Evolutionary conservation across 768 basidiomycete genomes (phyloP), one percentile per base, ranked within the genome.

Genomic region (Cyathus striatus): DNA sequence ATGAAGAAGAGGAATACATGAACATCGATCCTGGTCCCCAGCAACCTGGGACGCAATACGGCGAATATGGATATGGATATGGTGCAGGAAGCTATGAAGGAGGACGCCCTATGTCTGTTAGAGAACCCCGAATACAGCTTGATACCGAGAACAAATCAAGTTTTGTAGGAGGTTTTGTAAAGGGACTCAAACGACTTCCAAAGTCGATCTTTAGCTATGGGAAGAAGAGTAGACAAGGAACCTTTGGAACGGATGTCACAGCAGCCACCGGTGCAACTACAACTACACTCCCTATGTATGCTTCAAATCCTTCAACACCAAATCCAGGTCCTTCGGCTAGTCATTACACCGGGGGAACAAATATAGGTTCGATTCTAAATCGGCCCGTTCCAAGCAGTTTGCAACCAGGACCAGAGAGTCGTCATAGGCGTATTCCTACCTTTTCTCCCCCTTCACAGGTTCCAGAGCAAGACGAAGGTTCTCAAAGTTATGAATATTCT

Each of bases 281-380:
- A 4, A 66, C 57, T 60, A 38, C 60, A 2, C 52, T 63, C 14
- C 62, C 61, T n/a, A 47, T 57, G 42, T 70, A 70, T 32, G 59
- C 55, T 12, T 64, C 66, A 5, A 67, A 65, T 44, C 68, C 67
- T 17, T 57, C 65, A n/a, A 65, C 66, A 3, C 59, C 59, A n/a
- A 45, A 58, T 20, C 54, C 53, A 6, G 61, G 63, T 22, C 64
- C 63, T 9, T 61, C 64, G 3, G 60, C 59, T 27, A 55, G 60
- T 21, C 58, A 59, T 35, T 65, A 65, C 42, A 58, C 61, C 4
- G 59, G 64, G 38, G 51, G 60, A 24, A 42, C 59, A 34, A 58
- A 59, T 34, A 67, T 65, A 57, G 9, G 9, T n/a, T n/a, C 50
- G 61, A 51, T 37, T 56, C 41, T 47, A 64, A 50, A 30, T 41